Evolutionary conservation across 768 basidiomycete genomes (phyloP), one percentile per base, ranked within the genome.

Genomic region (Boletus reticulatus): DNA sequence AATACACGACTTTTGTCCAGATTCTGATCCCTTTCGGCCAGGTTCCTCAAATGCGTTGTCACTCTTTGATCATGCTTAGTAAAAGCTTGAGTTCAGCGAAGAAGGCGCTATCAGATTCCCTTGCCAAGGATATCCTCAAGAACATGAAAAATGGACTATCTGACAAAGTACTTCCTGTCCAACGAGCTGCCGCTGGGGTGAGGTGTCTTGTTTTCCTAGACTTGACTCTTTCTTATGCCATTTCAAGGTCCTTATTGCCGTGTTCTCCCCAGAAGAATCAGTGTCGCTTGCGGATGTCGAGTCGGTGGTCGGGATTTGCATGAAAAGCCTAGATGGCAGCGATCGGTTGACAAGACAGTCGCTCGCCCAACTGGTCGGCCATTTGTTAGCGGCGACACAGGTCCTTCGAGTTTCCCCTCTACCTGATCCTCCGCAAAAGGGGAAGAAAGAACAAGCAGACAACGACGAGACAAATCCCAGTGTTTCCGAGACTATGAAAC

Each of bases 341-440:
- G 95, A 97, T 69, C 89, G 92, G 71, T 74, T 83, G 46, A 92
- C 94, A 4, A 82, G 94, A n/a, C 83, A 84, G 45, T 77, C 89
- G 0, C 83, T 94, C 43, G 82, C 93, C 6, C 84, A 84, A 52
- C 82, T 99, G 6, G 82, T 88, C 0, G 94, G 94, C 1, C 87
- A 92, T 62, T 72, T 98, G 32, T 84, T 99, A 4, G 84, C 92
- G 0, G 82, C 84, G 0, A 94, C 93, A 0, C 95, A 98, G 66
- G 76, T 83, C 4, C 85, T 87, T 55, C 77, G 86, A 27, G 71
- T 76, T 13, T 66, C 82, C 0, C 63, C 80, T 17, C 56, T 71
- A 0, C 68, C 75, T 12, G 84, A 84, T 59, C 65, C 75, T 16
- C 62, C 75, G 31, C 84, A 82, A 67, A 89, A 85, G 64, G 70